Evolutionary conservation across 352 stramenopile genomes (phyloP), one percentile per base, ranked within the genome.

Genomic region (Pythium phragmitis): DNA sequence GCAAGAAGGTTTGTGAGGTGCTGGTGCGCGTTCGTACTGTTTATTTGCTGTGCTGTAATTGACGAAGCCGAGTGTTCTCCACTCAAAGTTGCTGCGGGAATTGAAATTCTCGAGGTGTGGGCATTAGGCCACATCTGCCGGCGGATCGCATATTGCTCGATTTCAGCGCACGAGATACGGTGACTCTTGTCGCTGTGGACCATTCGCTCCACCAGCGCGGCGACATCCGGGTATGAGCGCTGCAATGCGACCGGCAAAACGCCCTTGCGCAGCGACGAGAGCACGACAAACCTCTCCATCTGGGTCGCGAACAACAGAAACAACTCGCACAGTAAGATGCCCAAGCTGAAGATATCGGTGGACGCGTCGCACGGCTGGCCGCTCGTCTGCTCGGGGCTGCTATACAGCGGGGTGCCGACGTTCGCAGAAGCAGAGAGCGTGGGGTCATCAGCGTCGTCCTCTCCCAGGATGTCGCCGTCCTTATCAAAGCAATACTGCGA

Each of bases 231-330:
- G 34, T 86, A 74, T 7, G 78, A 53, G 0, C 48, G 46, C 5
- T 64, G n/a, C 7, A 93, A 41, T 4, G n/a, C 39, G 6, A 37
- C 2, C 0, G 82, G 84, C 2, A 91, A 19, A 14, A 71, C 51
- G 0, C 82, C 79, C 16, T 77, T 74, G 12, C 79, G 76, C 14
- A 73, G 65, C 2, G 82, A 70, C 8, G 60, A 79, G 3, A 93
- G 74, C 30, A 86, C 77, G 7, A 82, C 60, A 34, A 84, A 77
- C 45, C 83, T 77, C 61, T 94, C 85, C 85, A 94, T 94, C 53
- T 92, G 84, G 1, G 85, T 92, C 34, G 76, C 73, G 55, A 94
- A 94, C 2, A 68, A 57, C 50, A 80, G 88, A 51, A 92, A 92
- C 19, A 94, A 62, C 48, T 94, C 85, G 37, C 80, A 91, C 19